These are phyloP conservation scores for Yamagishiella unicocca DNA, from an alignment of 139 green algal species.

Conservation along the genomic window DNA sequence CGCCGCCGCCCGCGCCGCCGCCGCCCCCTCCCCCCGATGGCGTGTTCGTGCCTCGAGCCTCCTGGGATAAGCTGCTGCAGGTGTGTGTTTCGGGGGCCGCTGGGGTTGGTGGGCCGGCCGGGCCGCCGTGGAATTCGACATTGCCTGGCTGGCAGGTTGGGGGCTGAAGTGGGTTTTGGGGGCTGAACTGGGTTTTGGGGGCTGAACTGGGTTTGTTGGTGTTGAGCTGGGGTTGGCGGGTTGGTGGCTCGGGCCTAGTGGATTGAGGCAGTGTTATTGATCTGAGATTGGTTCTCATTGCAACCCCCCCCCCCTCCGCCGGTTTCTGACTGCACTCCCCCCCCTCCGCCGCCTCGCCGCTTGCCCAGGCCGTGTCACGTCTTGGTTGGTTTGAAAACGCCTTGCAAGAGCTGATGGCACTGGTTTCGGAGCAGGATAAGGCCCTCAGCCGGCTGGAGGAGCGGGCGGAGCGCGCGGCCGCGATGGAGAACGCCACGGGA, in stretches of 20 bases:
- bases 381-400: background rate
- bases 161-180: too few species aligned
- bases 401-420: background rate
- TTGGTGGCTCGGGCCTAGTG: too few species aligned
- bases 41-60: constrained; percentile 20
- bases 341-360: background rate
- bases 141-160: too few species aligned
- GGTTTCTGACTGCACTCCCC: background rate
- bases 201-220: too few species aligned
- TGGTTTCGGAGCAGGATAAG: constrained; percentile 24
- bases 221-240: too few species aligned
- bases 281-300: too few species aligned
- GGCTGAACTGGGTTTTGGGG: too few species aligned
- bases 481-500: too few species aligned
- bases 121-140: too few species aligned
- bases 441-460: constrained; percentile 15
- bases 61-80: constrained; percentile 29
- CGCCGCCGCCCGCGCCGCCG: background rate
- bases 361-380: constrained; percentile 4
- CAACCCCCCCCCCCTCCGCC: too few species aligned
- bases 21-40: constrained; percentile 9
- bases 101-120: background rate
- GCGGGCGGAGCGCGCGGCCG: background rate
- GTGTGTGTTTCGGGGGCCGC: background rate
- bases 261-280: too few species aligned